Evolutionary conservation across 73 alveolate genomes (phyloP).

Genomic region (Paramecium caudatum): DNA sequence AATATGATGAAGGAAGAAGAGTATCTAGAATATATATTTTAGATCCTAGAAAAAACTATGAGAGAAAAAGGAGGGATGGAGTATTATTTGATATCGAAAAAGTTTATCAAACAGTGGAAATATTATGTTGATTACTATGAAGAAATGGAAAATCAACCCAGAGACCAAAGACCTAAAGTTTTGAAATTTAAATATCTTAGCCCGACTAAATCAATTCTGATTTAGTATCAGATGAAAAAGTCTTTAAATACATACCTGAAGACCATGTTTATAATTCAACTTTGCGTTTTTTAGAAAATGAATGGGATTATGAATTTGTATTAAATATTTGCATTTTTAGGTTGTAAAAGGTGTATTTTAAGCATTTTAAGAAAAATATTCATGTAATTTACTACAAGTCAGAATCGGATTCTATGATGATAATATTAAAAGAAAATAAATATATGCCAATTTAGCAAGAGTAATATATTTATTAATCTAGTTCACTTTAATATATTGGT

Average conservation of each 20-base stretch:
- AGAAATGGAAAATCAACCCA: constrained; percentile 23
- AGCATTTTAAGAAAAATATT: background rate
- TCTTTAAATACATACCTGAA: constrained; percentile 46
- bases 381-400: constrained; percentile 1
- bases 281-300: background rate
- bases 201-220: constrained; percentile 43
- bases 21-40: background rate
- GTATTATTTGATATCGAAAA: constrained; percentile 47
- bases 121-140: constrained; percentile 54
- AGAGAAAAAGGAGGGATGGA: constrained; percentile 44
- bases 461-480: background rate
- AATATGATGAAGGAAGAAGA: constrained; percentile 49
- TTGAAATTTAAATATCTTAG: constrained; percentile 35
- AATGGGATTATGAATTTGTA: constrained; percentile 65
- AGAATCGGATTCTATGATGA: background rate
- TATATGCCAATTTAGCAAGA: constrained; percentile 10
- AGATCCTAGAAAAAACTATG: constrained; percentile 16
- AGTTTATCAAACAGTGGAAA: constrained; percentile 49
- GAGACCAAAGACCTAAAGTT: background rate
- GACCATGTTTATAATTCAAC: constrained; percentile 52
- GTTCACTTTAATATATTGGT: constrained; percentile 10
- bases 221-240: background rate
- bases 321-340: background rate
- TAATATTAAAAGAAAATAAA: background rate
- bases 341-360: constrained; percentile 5